phyloP scores from a whole-genome alignment of 2,329 filamentous ascomycete species.

The Beauveria brongniartii region DNA sequence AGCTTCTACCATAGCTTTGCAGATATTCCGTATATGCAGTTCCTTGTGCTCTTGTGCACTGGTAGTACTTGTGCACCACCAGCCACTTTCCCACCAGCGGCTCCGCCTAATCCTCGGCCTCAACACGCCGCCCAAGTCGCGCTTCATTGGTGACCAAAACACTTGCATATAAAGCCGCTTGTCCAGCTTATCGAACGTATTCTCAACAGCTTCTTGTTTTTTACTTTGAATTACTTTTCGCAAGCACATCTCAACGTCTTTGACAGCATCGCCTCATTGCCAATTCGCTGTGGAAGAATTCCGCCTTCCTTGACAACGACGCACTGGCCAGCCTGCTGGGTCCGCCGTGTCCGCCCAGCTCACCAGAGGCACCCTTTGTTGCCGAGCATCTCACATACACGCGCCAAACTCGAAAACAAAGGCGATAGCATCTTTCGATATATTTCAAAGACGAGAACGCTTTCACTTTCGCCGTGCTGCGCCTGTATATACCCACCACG shows the following conservation, averaged over 20 bases:
- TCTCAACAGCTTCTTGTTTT: background rate
- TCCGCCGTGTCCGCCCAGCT: conserved; percentile 5
- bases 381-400: conserved; percentile 8
- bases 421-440: background rate
- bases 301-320: background rate
- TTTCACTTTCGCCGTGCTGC: background rate
- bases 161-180: background rate
- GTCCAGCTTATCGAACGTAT: background rate
- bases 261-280: background rate
- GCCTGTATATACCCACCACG: background rate
- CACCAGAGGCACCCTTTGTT: conserved; percentile 22
- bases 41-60: background rate
- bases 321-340: background rate
- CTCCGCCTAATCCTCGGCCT: conserved; percentile 16
- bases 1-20: background rate
- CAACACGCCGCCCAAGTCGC: conserved; percentile 12
- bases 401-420: conserved; percentile 7
- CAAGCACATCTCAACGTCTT: background rate
- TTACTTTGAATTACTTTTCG: background rate
- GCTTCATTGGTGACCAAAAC: conserved; percentile 11
- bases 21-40: background rate
- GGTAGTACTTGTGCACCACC: background rate
- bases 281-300: background rate
- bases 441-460: conserved; percentile 6
- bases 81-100: background rate